Percentiles rank a stretch among this genome's conserved stretches.
phyloP scores from a whole-genome alignment of 2,329 filamentous ascomycete species.

The Elsinoe perseae region DNA sequence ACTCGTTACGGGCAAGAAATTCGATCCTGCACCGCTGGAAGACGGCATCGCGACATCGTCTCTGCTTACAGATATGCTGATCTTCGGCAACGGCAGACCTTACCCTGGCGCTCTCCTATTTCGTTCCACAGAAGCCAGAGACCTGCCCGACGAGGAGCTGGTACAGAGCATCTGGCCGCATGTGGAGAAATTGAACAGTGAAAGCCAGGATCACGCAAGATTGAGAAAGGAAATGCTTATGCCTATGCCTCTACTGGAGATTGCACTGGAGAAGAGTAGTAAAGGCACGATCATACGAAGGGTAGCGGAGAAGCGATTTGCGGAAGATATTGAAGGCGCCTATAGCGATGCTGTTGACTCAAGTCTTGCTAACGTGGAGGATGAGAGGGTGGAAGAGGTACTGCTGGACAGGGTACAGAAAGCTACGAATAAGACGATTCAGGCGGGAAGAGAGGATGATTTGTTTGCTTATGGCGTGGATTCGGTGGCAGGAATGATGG shows the following conservation, averaged over 20 bases:
- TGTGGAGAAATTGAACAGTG: constrained; percentile 43
- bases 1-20: constrained; percentile 60
- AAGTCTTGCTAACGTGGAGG: constrained; percentile 22
- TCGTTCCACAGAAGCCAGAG: constrained; percentile 28
- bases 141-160: constrained; percentile 32
- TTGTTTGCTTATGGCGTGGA: constrained; percentile 54
- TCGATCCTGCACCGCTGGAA: constrained; percentile 57
- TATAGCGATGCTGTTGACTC: constrained; percentile 32
- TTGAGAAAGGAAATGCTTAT: constrained; percentile 47
- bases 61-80: constrained; percentile 47
- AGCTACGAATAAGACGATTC: constrained; percentile 19
- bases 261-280: constrained; percentile 50
- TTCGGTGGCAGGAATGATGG: constrained; percentile 50
- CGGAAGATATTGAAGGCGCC: constrained; percentile 38
- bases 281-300: constrained; percentile 53
- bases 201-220: constrained; percentile 45
- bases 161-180: constrained; percentile 36
- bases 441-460: constrained; percentile 35
- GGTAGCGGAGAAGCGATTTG: constrained; percentile 45
- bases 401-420: constrained; percentile 29
- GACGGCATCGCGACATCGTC: constrained; percentile 41
- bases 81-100: constrained; percentile 53
- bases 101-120: constrained; percentile 53
- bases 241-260: constrained; percentile 32
- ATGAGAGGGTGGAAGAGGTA: constrained; percentile 28